Conservation (phyloP, 495 filamentous ascomycete genomes). For the Xylaria acuta region DNA sequence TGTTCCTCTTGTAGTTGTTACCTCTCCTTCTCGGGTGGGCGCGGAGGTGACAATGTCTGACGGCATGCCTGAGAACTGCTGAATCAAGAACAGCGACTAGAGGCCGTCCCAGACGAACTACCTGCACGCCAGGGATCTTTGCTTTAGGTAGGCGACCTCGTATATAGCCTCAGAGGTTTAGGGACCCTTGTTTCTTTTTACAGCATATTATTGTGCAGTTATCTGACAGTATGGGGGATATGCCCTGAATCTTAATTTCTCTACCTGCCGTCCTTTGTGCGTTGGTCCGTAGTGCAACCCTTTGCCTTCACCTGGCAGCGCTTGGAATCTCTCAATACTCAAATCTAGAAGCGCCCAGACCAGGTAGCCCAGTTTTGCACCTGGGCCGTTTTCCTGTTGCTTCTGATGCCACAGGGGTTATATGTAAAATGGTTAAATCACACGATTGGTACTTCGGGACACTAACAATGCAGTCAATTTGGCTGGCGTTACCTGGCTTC, state of each 20-base stretch:
- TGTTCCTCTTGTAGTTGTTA: background rate
- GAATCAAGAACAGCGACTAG: background rate
- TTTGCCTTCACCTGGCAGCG: background rate
- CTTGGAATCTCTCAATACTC: background rate
- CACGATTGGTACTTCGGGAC: background rate
- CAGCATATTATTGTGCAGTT: background rate
- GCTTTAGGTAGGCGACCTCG: background rate
- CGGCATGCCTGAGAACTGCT: background rate
- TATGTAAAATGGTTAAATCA: background rate
- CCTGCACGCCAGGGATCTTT: background rate
- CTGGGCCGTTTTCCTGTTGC: background rate
- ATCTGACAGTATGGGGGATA: slow-evolving; percentile 1
- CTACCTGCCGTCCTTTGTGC: background rate
- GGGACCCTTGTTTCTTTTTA: slow-evolving; percentile 7
- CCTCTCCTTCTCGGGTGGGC: background rate
- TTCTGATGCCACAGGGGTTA: background rate
- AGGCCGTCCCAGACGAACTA: background rate
- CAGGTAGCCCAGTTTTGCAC: background rate
- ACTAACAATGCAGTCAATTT: background rate
- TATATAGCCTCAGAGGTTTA: background rate
- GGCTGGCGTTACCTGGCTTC: slow-evolving; percentile 7
- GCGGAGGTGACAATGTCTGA: background rate
- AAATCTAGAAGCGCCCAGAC: slow-evolving; percentile 16
- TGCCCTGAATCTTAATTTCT: background rate
- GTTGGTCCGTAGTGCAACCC: background rate